Conservation (phyloP, 495 filamentous ascomycete genomes). For the Trichoderma asperelloides region DNA sequence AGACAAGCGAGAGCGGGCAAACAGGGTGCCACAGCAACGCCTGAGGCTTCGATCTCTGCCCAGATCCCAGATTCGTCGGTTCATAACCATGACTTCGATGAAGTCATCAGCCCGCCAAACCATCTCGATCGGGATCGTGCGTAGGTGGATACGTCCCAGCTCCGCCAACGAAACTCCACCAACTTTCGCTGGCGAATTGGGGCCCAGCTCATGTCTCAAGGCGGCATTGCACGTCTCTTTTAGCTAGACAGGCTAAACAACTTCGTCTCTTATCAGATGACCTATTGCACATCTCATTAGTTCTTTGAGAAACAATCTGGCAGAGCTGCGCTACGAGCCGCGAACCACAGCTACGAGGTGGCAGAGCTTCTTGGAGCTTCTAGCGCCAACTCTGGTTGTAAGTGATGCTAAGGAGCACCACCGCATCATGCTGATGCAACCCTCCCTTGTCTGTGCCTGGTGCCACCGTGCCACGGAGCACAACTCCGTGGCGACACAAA, state of each 20-base stretch:
- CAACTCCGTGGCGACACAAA: not conserved
- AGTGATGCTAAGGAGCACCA: not conserved
- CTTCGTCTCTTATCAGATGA: not conserved
- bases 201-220: not conserved
- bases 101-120: not conserved
- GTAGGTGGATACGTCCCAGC: not conserved
- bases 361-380: not conserved
- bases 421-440: constrained; percentile 6
- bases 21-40: constrained; percentile 3
- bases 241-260: not conserved
- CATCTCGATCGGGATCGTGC: constrained; percentile 3
- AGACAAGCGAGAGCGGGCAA: not conserved
- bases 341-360: not conserved
- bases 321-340: not conserved
- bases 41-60: not conserved
- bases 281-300: not conserved
- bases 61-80: not conserved
- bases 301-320: not conserved
- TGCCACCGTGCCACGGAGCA: not conserved
- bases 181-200: not conserved
- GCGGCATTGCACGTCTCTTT: not conserved
- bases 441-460: constrained; percentile 5
- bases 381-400: not conserved
- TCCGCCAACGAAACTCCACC: not conserved
- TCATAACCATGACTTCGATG: constrained; percentile 1